phyloP scores from a whole-genome alignment of 371 early-diverging fungal species.

The Mortierella sp. region DNA sequence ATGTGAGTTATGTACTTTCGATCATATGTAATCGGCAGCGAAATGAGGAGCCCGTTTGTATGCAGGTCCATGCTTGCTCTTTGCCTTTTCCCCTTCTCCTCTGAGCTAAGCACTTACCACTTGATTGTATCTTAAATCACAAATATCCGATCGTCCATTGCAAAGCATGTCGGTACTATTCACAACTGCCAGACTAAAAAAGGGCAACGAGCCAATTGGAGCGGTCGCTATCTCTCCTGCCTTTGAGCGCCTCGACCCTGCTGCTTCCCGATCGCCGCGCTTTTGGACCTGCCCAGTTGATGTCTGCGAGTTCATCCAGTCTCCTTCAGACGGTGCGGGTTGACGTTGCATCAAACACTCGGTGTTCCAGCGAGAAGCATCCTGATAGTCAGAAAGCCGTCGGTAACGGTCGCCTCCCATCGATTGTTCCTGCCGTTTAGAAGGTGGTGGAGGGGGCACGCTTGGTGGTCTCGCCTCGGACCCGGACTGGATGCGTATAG shows the following conservation, averaged over 20 bases:
- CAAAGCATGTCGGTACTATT: conserved; percentile 43
- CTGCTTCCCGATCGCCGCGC: not conserved
- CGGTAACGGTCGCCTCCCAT: not conserved
- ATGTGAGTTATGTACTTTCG: not conserved
- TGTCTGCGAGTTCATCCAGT: not conserved
- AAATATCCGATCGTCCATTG: conserved; percentile 48
- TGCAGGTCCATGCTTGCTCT: not conserved
- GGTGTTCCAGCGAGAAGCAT: not conserved
- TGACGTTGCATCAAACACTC: conserved; percentile 3
- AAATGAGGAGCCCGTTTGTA: too few species aligned
- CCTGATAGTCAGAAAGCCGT: too few species aligned
- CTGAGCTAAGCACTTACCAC: conserved; percentile 32
- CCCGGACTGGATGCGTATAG: not conserved
- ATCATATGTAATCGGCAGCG: too few species aligned
- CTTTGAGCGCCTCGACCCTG: not conserved
- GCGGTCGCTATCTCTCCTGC: not conserved
- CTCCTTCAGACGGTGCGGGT: not conserved
- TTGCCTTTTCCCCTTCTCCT: not conserved
- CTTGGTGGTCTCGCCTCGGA: not conserved
- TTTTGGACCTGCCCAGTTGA: not conserved
- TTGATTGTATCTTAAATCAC: conserved; percentile 54
- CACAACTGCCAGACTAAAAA: conserved; percentile 21
- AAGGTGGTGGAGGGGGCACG: not conserved
- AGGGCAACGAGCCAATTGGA: not conserved
- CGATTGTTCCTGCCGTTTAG: not conserved